Conservation (phyloP, 2,329 filamentous ascomycete genomes). For the Rutstroemia sp. region DNA sequence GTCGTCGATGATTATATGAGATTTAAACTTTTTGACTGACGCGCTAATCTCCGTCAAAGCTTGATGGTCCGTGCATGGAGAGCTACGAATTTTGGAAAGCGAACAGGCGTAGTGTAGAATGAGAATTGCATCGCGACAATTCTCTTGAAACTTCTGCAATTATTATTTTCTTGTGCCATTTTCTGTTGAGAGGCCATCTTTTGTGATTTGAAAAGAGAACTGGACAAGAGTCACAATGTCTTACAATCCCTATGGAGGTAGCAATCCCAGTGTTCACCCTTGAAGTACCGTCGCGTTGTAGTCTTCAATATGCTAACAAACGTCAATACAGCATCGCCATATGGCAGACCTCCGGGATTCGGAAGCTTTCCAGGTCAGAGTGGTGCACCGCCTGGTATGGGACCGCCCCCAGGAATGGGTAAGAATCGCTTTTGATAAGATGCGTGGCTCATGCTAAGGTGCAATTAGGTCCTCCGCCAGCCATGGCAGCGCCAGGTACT, state of each 20-base stretch:
- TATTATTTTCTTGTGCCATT: neutral
- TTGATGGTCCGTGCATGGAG: constrained; percentile 4
- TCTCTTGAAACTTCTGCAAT: neutral
- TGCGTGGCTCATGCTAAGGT: constrained; percentile 14
- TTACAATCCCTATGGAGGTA: constrained; percentile 31
- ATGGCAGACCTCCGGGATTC: constrained; percentile 69
- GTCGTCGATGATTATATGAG: constrained; percentile 14
- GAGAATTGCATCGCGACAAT: neutral
- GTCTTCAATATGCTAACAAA: neutral
- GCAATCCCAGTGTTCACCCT: neutral
- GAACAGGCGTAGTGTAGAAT: neutral
- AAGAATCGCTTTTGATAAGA: constrained; percentile 30
- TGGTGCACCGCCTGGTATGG: constrained; percentile 57
- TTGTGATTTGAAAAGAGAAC: too few relatives aligned
- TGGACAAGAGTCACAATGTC: constrained; percentile 20
- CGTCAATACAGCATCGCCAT: constrained; percentile 34
- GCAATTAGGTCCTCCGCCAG: constrained; percentile 62
- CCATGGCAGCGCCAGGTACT: constrained; percentile 77
- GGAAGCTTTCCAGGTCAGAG: constrained; percentile 57
- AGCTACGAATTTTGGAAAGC: neutral
- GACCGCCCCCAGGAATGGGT: constrained; percentile 78
- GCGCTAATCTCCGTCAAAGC: constrained; percentile 4
- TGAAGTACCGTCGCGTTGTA: neutral
- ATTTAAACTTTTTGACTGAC: constrained; percentile 5
- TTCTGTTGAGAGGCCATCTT: too few relatives aligned